Evolutionary conservation across 148 eudicot species (phyloP), one percentile per base, ranked within the genome.

Genomic region (Rheum nobile): DNA sequence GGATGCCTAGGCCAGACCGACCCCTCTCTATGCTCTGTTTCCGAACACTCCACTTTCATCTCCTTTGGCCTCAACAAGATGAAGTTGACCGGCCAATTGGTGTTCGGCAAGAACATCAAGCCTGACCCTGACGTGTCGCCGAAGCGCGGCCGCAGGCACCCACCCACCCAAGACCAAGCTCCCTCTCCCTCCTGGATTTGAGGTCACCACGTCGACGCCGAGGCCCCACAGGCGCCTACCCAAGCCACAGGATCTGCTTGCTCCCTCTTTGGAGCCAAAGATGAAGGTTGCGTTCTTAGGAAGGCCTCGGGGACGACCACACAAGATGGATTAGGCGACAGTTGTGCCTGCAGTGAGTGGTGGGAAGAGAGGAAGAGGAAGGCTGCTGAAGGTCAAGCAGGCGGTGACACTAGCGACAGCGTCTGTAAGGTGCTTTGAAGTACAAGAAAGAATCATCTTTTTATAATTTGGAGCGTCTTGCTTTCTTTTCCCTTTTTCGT

Each of bases 31-130:
- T n/a, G n/a, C n/a, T n/a, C n/a, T n/a, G n/a, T n/a, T n/a, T n/a
- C 86, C 21, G 79, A 79, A 4, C 86, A 83, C 74, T 71, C 79
- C 13, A 73, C 81, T 6, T 80, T 83, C 54, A 81, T 83, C 14
- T 72, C 73, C 43, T 83, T 78, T 75, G 81, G 78, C 76, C 47
- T 83, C 72, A 80, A 71, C 79, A 80, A 76, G 76, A 83, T 83
- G 86, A 80, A 80, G 74, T 81, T 80, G 9, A 73, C 68, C 1
- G 86, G 79, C 0, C 76, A 83, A 29, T 80, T 83, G 31, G 76
- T 83, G 10, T 83, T 83, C 81, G 81, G 73, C 77, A 83, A 83
- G 79, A 83, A 83, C 79, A 83, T 80, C 83, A 77, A 75, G 24
- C 83, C 83, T 6, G 59, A 74, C 61, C 86, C 86, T 0, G 75